phyloP scores from a whole-genome alignment of 352 stramenopile genomes.

The Phytophthora aleatoria region DNA sequence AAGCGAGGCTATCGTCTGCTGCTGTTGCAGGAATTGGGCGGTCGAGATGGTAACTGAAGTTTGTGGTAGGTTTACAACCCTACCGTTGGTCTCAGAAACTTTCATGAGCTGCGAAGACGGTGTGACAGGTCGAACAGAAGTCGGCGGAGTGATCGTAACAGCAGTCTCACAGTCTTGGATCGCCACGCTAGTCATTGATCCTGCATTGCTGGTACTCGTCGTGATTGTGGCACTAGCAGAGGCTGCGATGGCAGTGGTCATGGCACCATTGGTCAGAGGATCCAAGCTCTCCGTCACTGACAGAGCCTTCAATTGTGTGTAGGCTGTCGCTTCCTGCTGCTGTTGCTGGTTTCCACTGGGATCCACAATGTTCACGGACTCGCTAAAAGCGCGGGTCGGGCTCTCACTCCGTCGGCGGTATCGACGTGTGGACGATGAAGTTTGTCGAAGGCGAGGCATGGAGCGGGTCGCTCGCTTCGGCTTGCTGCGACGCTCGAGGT shows the following conservation, averaged over 20 bases:
- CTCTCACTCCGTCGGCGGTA: conserved; percentile 57
- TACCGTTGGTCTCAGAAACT: conserved; percentile 18
- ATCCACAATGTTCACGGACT: conserved; percentile 27
- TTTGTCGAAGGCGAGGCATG: conserved; percentile 42
- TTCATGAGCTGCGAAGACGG: conserved; percentile 23
- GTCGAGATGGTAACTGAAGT: conserved; percentile 71
- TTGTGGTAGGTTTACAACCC: conserved; percentile 36
- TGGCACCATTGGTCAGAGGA: conserved; percentile 5
- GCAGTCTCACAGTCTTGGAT: conserved; percentile 19
- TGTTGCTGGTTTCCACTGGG: conserved; percentile 26
- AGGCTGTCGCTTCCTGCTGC: conserved; percentile 22
- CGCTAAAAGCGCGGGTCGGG: conserved; percentile 34
- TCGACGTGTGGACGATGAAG: conserved; percentile 26
- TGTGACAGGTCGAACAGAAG: conserved; percentile 12
- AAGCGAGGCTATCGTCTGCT: conserved; percentile 81
- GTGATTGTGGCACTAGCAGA: conserved; percentile 5
- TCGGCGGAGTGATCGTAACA: conserved; percentile 8
- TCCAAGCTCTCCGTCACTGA: conserved; percentile 19
- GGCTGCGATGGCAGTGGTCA: conserved; percentile 4
- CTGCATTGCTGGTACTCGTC: background rate
- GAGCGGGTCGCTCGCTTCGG: conserved; percentile 42
- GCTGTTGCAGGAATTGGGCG: conserved; percentile 78
- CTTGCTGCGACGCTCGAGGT: conserved; percentile 29
- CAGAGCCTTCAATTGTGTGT: conserved; percentile 14
- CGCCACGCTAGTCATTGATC: conserved; percentile 9